These are phyloP conservation scores for Brassica rapa DNA, from an alignment of 345 rosid genomes.

Conservation along the genomic window DNA sequence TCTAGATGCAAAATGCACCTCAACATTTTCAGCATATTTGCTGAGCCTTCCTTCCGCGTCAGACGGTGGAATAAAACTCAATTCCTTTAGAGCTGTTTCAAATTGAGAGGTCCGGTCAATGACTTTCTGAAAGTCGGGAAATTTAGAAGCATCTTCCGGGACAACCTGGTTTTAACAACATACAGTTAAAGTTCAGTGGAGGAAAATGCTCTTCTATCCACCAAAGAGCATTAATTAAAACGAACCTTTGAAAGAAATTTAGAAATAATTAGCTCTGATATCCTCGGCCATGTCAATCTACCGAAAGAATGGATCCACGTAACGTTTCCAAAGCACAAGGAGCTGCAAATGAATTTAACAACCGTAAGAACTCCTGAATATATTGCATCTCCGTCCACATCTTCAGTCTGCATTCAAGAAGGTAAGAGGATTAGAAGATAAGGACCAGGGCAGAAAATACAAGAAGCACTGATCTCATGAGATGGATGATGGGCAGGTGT, in stretches of 20 bases:
- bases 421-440: not conserved
- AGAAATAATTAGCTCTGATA: constrained; percentile 81
- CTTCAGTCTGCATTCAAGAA: constrained; percentile 49
- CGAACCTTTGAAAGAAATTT: constrained; percentile 87
- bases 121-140: constrained; percentile 81
- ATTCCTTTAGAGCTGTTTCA: constrained; percentile 66
- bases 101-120: constrained; percentile 66
- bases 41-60: constrained; percentile 77
- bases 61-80: constrained; percentile 70
- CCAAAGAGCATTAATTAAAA: constrained; percentile 12
- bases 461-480: constrained; percentile 5
- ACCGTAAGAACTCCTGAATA: constrained; percentile 63
- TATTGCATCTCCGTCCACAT: constrained; percentile 57
- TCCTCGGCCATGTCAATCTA: constrained; percentile 91
- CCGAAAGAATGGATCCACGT: constrained; percentile 84
- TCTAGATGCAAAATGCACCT: constrained; percentile 92
- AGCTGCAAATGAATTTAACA: constrained; percentile 61
- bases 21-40: constrained; percentile 81
- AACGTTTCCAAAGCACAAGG: constrained; percentile 72
- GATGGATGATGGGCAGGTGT: not conserved
- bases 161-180: constrained; percentile 48
- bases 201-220: constrained; percentile 6
- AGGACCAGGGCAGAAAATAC: not conserved
- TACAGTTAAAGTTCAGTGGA: constrained; percentile 5
- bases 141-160: constrained; percentile 91